Base-by-base conservation (phyloP, 805 yeast species). In the Lipomyces mesembrius region DNA sequence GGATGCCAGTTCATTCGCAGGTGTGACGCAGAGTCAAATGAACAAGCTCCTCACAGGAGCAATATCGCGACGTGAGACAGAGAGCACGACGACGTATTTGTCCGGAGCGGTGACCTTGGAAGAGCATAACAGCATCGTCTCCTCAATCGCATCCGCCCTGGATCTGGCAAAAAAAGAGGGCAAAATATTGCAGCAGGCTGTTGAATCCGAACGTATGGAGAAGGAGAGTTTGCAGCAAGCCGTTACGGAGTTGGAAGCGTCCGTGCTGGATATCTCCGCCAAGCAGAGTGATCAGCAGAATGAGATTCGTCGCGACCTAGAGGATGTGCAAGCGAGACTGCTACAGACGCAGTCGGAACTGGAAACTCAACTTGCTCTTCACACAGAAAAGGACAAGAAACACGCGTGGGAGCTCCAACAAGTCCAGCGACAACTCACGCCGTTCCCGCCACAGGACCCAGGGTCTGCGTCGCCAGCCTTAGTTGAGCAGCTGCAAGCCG, bases 241-340 rank as follows among this genome's bases (percentile, higher is more conserved):
- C 17, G 55, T 59, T 22, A 27, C 57, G 14, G 63, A 59, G 39
- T 58, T 63, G 17, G 66, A 63, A 29, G 12, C 57, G 8, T 63
- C 63, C n/a, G 34, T 63, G 8, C 43, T 63, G 20, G 66, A 63
- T 4, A 59, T 63, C 20, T 63, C 66, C 3, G 61, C 63, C 32
- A 27, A 59, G 35, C 61, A 63, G 37, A 55, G 51, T 14, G 54
- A 17, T 14, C 60, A 63, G 37, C 49, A 27, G 2, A 32, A 54
- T 27, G 62, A 37, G 34, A 49, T 63, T 34, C 64, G 60, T 9
- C 57, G 37, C 22, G 43, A 34, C 14, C 56, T 59, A 1, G 51
- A 32, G 17, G 52, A 59, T 27, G 22, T 59, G 12, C 46, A 59
- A 43, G 32, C 43, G 3, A 51, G 49, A n/a, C 37, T 62, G 12